Base-by-base conservation (phyloP, 148 eudicot species). In the Camellia sinensis region DNA sequence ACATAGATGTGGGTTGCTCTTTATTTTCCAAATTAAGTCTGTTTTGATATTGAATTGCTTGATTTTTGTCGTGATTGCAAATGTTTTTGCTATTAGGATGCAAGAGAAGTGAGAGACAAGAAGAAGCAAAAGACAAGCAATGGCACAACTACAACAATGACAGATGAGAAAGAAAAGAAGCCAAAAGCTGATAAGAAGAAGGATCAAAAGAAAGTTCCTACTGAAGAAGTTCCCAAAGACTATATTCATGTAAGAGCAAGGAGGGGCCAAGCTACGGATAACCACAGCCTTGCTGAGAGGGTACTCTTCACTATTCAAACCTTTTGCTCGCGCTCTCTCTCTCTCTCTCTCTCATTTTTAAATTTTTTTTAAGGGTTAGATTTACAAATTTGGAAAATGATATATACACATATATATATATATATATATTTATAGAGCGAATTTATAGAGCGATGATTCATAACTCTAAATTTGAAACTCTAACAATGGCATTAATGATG, bases 251-350 rank as follows among this genome's bases (percentile, higher is more conserved):
- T 94, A 18, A 92, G 97, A 78, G 98, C 98, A 43, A 90, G 94
- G 77, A 92, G 98, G 77, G 98, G 98, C 81, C 93, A 94, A 82
- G 98, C 98, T n/a, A 92, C 98, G 4, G 98, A 94, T 60, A 94
- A 92, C 84, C 98, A 93, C 79, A 92, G 96, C 85, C 89, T 92
- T 61, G 98, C 96, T 37, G 98, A 93, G 80, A 89, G 98, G 97
- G 98, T 94, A 89, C 62, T 56, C 5, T 3, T 40, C 67, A 63
- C 29, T 21, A 63, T 13, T 21, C 5, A n/a, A n/a, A n/a, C 3
- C 1, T 7, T 14, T 56, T 56, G 3, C 60, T 29, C 37, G 37
- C 37, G 37, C 37, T 29, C 37, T 29, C 37, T 29, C 37, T 29
- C 37, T 29, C 37, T 29, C 37, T 29, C 37, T 29, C 37, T 29